Conservation (phyloP, 192 early-diverging fungal genomes). For the Gryganskiella cystojenkinii region DNA sequence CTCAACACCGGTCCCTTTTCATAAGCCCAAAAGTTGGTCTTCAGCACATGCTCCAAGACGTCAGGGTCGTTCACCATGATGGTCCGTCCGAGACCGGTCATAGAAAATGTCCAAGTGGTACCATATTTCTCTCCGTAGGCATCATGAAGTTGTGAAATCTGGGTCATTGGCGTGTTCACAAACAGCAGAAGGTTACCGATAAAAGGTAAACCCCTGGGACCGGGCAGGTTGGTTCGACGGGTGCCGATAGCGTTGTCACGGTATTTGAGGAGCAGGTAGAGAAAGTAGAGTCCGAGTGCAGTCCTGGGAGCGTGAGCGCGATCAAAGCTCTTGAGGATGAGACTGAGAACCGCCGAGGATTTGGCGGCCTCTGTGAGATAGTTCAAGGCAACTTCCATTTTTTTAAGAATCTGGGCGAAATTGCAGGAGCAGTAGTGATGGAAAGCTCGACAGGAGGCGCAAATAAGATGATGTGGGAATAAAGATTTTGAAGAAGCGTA, state of each 20-base stretch:
- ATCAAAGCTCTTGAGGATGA: too few relatives aligned
- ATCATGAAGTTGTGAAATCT: slow-evolving; percentile 22
- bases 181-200: slow-evolving; percentile 47
- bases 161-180: not conserved
- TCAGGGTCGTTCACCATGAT: slow-evolving; percentile 32
- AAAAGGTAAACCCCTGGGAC: slow-evolving; percentile 36
- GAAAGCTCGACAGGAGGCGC: too few relatives aligned
- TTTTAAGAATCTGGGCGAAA: too few relatives aligned
- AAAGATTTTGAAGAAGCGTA: too few relatives aligned
- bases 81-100: slow-evolving; percentile 31
- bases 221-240: slow-evolving; percentile 33
- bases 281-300: slow-evolving; percentile 20
- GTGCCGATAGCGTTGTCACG: slow-evolving; percentile 26
- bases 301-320: too few relatives aligned
- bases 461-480: too few relatives aligned
- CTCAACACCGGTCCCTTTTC: slow-evolving; percentile 25
- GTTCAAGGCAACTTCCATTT: too few relatives aligned
- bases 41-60: slow-evolving; percentile 46
- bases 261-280: slow-evolving; percentile 41
- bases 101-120: slow-evolving; percentile 13
- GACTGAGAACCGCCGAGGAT: too few relatives aligned
- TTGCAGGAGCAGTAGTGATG: too few relatives aligned
- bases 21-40: slow-evolving; percentile 49
- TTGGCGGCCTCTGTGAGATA: too few relatives aligned
- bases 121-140: slow-evolving; percentile 15